Conservation (phyloP, 352 stramenopile genomes). For the Phytophthora pini region DNA sequence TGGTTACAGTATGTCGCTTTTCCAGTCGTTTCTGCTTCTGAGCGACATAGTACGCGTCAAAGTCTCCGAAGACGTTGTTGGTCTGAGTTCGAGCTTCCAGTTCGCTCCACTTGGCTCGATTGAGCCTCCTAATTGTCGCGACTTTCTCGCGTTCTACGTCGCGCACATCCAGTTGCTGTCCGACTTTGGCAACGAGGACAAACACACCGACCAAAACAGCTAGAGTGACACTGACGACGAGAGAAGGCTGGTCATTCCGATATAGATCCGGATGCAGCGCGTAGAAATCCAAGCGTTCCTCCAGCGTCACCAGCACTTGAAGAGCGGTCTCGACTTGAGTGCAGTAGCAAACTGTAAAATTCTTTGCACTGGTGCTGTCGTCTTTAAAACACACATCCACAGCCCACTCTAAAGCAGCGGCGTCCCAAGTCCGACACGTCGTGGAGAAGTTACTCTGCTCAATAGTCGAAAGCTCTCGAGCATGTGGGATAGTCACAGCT, state of each 20-base stretch:
- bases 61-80: conserved; percentile 50
- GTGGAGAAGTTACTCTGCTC: conserved; percentile 73
- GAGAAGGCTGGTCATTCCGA: conserved; percentile 62
- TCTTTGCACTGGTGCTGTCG: conserved; percentile 39
- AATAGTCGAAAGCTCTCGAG: conserved; percentile 42
- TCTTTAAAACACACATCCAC: conserved; percentile 72
- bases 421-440: conserved; percentile 61
- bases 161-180: conserved; percentile 39
- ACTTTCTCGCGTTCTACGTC: conserved; percentile 59
- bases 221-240: conserved; percentile 49
- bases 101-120: conserved; percentile 70
- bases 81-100: conserved; percentile 50
- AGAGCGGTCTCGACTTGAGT: conserved; percentile 61
- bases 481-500: conserved; percentile 57
- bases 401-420: conserved; percentile 40
- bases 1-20: conserved; percentile 14
- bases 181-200: conserved; percentile 34
- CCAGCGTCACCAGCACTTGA: conserved; percentile 68
- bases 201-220: conserved; percentile 51
- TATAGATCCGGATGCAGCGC: conserved; percentile 60
- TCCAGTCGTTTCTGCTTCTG: conserved; percentile 42
- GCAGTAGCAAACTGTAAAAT: conserved; percentile 68
- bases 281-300: conserved; percentile 74
- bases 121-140: conserved; percentile 62
- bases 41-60: conserved; percentile 51